phyloP scores from a whole-genome alignment of 805 yeast species.

The Myxozyma monticola region DNA sequence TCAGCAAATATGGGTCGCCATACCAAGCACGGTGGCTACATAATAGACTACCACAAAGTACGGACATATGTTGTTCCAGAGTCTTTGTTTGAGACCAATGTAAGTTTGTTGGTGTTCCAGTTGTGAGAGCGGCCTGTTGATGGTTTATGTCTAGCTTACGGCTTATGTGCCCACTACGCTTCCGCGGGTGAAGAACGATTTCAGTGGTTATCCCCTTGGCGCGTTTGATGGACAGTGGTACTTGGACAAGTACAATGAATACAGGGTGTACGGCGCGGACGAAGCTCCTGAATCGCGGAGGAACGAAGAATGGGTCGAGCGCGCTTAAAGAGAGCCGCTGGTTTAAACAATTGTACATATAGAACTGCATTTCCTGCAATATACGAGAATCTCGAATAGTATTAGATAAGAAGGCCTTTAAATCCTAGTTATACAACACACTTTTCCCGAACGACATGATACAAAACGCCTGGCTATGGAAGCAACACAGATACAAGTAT shows the following conservation, averaged over 20 bases:
- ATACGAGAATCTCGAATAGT: too few relatives aligned
- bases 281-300: constrained; percentile 35
- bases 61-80: constrained; percentile 86
- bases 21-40: constrained; percentile 71
- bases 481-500: too few relatives aligned
- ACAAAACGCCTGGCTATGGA: too few relatives aligned
- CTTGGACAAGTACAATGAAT: constrained; percentile 70
- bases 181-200: constrained; percentile 68
- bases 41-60: constrained; percentile 79
- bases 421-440: too few relatives aligned
- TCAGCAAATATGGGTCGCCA: constrained; percentile 88
- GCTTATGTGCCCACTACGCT: constrained; percentile 77
- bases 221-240: constrained; percentile 73
- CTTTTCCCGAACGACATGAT: too few relatives aligned
- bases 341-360: too few relatives aligned
- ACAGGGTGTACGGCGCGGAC: constrained; percentile 65
- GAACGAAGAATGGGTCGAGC: constrained; percentile 31
- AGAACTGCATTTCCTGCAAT: too few relatives aligned
- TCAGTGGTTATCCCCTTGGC: constrained; percentile 67
- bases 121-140: neutral
- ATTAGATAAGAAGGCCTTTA: too few relatives aligned
- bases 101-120: constrained; percentile 5
- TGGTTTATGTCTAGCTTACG: constrained; percentile 46
- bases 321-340: constrained; percentile 24
- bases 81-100: constrained; percentile 37